A percentile compares a stretch with the other conserved stretches of the same genome.
These are phyloP conservation scores for Cercospora sojina DNA, from an alignment of 2,329 filamentous ascomycete species.

Conservation along the genomic window DNA sequence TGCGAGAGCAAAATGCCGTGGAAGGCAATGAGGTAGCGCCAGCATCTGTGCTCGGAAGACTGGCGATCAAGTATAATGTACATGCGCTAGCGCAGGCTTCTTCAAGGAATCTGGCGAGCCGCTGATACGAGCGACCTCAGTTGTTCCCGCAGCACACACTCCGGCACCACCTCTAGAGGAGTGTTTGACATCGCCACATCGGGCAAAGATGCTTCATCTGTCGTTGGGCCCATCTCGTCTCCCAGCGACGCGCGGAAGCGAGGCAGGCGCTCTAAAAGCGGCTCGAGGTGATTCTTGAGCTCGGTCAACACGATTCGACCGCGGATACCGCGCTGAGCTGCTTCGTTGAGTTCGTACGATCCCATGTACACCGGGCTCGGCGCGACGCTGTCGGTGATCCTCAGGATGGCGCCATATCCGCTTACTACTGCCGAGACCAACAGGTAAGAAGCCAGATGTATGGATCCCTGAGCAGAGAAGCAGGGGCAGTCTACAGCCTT, in stretches of 20 bases:
- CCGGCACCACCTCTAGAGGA: neutral
- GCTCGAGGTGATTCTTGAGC: constrained; percentile 12
- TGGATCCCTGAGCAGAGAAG: neutral
- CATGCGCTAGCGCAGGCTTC: neutral
- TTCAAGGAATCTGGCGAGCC: neutral
- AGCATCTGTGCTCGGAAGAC: neutral
- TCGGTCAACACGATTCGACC: constrained; percentile 11
- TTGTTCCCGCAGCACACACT: constrained; percentile 6
- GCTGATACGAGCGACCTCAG: neutral
- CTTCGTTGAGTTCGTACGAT: constrained; percentile 7
- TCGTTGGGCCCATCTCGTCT: neutral
- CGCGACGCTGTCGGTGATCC: neutral
- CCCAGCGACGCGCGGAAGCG: neutral
- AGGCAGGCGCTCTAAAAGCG: constrained; percentile 9
- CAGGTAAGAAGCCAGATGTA: constrained; percentile 3
- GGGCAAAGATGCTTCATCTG: neutral
- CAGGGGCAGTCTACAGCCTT: constrained; percentile 12
- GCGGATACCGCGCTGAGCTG: constrained; percentile 8
- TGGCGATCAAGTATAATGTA: neutral
- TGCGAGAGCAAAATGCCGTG: neutral
- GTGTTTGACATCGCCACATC: neutral
- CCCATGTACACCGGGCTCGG: constrained; percentile 7
- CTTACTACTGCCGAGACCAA: neutral
- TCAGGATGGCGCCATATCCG: constrained; percentile 7
- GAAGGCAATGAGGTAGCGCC: neutral